phyloP scores from a whole-genome alignment of 371 early-diverging fungal genomes.

The Apophysomyces sp. region DNA sequence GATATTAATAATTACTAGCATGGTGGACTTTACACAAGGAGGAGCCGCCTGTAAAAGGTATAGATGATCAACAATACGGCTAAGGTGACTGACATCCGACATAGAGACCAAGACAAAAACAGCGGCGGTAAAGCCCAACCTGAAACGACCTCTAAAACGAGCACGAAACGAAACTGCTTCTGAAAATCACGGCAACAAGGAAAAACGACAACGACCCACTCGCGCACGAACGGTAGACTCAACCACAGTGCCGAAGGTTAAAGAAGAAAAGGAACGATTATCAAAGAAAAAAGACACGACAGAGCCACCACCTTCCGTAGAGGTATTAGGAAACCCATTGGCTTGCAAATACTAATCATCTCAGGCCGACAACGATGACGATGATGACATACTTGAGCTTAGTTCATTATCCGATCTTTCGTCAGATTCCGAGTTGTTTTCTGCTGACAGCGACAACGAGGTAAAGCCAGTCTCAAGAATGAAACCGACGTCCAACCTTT shows the following conservation, averaged over 20 bases:
- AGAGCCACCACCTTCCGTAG: background rate
- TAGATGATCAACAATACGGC: conserved; percentile 9
- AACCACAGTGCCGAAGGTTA: background rate
- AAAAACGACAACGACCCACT: background rate
- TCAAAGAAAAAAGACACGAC: background rate
- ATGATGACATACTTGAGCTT: conserved; percentile 22
- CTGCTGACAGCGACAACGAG: conserved; percentile 11
- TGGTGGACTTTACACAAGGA: conserved; percentile 62
- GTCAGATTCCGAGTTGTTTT: conserved; percentile 24
- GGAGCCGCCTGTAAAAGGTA: conserved; percentile 49
- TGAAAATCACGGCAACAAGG: background rate
- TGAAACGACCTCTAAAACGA: conserved; percentile 25
- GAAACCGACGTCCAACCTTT: background rate
- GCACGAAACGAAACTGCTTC: background rate
- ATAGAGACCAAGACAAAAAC: conserved; percentile 31
- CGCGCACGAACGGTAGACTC: background rate
- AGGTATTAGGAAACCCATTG: too few species aligned
- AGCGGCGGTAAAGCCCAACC: conserved; percentile 28
- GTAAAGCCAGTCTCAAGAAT: background rate
- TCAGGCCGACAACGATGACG: background rate
- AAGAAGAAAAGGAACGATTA: background rate
- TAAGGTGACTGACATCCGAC: background rate
- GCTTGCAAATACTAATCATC: background rate
- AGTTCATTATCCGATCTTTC: conserved; percentile 43
- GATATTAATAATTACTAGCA: conserved; percentile 26